phyloP scores from a whole-genome alignment of 345 rosid species.

The Heritiera fomes region DNA sequence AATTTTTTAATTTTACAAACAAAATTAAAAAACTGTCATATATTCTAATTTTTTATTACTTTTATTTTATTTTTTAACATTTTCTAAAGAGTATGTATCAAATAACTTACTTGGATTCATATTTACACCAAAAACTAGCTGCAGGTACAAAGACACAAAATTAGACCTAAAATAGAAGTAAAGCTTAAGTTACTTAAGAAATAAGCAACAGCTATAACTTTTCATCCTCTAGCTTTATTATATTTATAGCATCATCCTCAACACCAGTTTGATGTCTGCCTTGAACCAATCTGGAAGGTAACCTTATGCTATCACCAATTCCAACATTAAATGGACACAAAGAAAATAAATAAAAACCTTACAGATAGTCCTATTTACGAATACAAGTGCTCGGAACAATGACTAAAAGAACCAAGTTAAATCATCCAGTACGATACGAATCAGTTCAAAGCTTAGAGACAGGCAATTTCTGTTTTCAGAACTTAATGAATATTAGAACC shows the following conservation, averaged over 20 bases:
- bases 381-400: no score
- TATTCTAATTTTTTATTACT: no score
- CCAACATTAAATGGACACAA: constrained; percentile 53
- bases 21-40: no score
- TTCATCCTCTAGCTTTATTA: constrained; percentile 81
- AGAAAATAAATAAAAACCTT: constrained; percentile 19
- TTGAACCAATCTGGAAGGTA: constrained; percentile 93
- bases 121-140: no score
- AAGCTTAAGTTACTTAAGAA: constrained; percentile 17
- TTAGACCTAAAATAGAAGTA: constrained; percentile 27
- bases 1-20: no score
- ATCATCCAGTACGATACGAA: background rate
- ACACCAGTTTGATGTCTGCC: constrained; percentile 98
- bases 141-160: no score
- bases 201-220: constrained; percentile 55
- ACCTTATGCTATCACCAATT: constrained; percentile 75
- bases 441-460: background rate
- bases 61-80: no score
- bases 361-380: background rate
- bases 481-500: constrained; percentile 8
- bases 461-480: background rate
- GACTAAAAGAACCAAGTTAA: constrained; percentile 3
- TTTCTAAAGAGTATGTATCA: no score
- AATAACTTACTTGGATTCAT: no score
- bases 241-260: constrained; percentile 97